Evolutionary conservation across 2,329 filamentous ascomycete genomes (phyloP), one percentile per base, ranked within the genome.

Genomic region (Clonostachys byssicola): DNA sequence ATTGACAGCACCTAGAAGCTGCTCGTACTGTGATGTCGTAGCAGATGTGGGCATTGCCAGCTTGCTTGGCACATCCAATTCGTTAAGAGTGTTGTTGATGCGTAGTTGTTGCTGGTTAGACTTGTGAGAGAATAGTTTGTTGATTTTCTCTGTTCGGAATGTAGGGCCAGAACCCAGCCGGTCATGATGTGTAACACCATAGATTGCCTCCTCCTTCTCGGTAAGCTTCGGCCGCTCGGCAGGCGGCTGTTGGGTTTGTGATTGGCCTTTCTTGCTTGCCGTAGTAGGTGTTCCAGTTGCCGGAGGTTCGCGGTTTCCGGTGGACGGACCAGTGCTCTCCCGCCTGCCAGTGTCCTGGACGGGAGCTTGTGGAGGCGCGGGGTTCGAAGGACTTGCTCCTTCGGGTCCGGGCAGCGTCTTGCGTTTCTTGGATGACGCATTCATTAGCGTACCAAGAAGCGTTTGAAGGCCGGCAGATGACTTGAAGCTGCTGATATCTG

Each of bases 151-250:
- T 30, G 90, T 90, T 12, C 92, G 88, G 77, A 97, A 97, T 13
- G 89, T 86, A 35, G 96, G 89, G 7, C 94, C 92, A 9, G 86
- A 87, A 2, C 86, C 84, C 38, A 96, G 77, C 30, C 92, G 88
- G 47, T 97, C 92, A 61, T 92, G 87, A 54, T 89, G 83, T 8
- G 86, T 81, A 10, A 99, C 87, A 52, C 92, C 94, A 60, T 92
- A 97, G 34, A 86, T 78, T 52, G 80, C 67, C 68, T 92, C 86
- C 67, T 95, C 87, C 54, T 88, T 81, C 42, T 86, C 77, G 5
- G 82, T 83, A 54, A 96, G 83, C 64, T 85, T 83, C 59, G 85
- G 82, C 47, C 86, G 78, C 58, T 86, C 78, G 16, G 75, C 73
- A 36, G 66, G 67, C 41, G 62, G 68, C 56, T 62, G 58, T 12